A percentile compares a stretch with the other conserved stretches of the same genome.
phyloP scores from a whole-genome alignment of 768 basidiomycete genomes.

The Boletus rubroflammeus region DNA sequence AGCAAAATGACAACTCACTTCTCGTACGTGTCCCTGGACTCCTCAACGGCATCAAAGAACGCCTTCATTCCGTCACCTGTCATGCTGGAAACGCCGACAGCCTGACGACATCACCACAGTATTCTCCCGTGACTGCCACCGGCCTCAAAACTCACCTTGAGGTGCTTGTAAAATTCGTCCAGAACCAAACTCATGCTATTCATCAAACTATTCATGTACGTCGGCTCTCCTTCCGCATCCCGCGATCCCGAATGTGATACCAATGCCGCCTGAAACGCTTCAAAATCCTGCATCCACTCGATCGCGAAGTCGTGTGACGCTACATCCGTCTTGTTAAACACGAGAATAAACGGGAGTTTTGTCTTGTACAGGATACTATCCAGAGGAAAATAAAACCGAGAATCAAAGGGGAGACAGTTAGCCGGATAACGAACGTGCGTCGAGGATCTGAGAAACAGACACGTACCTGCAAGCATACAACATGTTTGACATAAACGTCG shows the following conservation, averaged over 20 bases:
- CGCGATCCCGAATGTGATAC: slow-evolving; percentile 62
- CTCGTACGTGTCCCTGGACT: slow-evolving; percentile 83
- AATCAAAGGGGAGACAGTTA: background rate
- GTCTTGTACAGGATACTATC: slow-evolving; percentile 95
- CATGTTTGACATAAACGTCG: slow-evolving; percentile 99
- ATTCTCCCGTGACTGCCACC: background rate
- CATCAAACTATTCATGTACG: slow-evolving; percentile 99
- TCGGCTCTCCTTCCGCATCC: slow-evolving; percentile 85
- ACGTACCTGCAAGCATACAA: slow-evolving; percentile 91
- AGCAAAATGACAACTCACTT: slow-evolving; percentile 47
- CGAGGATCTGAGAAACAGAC: background rate
- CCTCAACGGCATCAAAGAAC: slow-evolving; percentile 90
- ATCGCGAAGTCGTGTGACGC: slow-evolving; percentile 86
- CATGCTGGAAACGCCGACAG: slow-evolving; percentile 93
- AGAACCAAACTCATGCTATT: slow-evolving; percentile 97
- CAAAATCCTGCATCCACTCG: slow-evolving; percentile 99
- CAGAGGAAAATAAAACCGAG: background rate
- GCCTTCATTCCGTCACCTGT: slow-evolving; percentile 93
- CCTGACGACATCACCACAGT: slow-evolving; percentile 40
- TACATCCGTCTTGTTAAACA: slow-evolving; percentile 98
- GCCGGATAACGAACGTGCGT: background rate
- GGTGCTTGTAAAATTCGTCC: slow-evolving; percentile 96
- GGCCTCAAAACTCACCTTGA: slow-evolving; percentile 57
- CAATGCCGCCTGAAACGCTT: slow-evolving; percentile 87
- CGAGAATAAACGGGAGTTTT: slow-evolving; percentile 92